phyloP scores from a whole-genome alignment of 2,329 filamentous ascomycete genomes.

The Colletotrichum sp. region DNA sequence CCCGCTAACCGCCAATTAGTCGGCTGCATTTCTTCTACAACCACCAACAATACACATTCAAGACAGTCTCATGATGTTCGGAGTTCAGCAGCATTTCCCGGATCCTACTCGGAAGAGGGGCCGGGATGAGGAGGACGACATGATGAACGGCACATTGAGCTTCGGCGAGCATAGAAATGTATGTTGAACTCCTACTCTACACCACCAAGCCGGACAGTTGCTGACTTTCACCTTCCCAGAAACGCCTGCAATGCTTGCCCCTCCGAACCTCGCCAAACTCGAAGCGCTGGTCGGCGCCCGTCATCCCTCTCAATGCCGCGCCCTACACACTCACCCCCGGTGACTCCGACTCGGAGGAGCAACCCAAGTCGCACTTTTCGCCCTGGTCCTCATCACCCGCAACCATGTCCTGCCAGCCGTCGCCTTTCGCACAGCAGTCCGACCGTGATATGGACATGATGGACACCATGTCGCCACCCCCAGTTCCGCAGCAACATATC shows the following conservation, averaged over 20 bases:
- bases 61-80: slow-evolving; percentile 2
- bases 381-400: slow-evolving; percentile 33
- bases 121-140: slow-evolving; percentile 48
- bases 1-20: background rate
- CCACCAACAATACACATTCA: background rate
- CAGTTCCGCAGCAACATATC: slow-evolving; percentile 33
- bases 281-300: slow-evolving; percentile 24
- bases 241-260: slow-evolving; percentile 60
- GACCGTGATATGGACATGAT: slow-evolving; percentile 55
- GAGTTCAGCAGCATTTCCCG: background rate
- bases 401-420: slow-evolving; percentile 26
- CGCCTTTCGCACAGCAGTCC: slow-evolving; percentile 15
- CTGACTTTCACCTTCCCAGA: slow-evolving; percentile 38
- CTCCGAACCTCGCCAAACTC: slow-evolving; percentile 50
- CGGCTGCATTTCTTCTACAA: background rate
- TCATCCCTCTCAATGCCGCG: slow-evolving; percentile 16
- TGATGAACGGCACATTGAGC: slow-evolving; percentile 40
- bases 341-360: slow-evolving; percentile 45
- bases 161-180: slow-evolving; percentile 58
- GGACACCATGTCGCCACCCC: slow-evolving; percentile 33
- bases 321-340: slow-evolving; percentile 39
- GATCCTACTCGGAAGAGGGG: slow-evolving; percentile 14
- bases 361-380: slow-evolving; percentile 34
- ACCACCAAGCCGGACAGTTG: background rate
- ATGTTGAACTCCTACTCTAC: slow-evolving; percentile 23